Conservation (phyloP, 164 flowering plant species). For the Litsea cubeba region DNA sequence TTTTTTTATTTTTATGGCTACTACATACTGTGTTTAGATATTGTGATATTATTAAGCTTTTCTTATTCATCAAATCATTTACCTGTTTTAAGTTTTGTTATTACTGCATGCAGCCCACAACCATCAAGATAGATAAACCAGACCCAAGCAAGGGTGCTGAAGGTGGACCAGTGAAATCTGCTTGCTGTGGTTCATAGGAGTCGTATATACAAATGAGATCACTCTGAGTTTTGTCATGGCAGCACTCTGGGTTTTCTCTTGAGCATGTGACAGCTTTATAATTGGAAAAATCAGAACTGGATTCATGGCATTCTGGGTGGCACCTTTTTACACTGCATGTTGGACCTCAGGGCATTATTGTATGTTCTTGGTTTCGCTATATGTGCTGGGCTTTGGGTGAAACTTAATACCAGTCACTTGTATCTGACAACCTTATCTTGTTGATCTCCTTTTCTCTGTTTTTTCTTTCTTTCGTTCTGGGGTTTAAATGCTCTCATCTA, state of each 20-base stretch:
- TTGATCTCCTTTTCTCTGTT: neutral
- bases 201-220: neutral
- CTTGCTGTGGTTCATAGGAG: conserved; percentile 39
- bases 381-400: neutral
- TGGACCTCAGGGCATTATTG: neutral
- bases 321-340: conserved; percentile 9
- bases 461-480: neutral
- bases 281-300: conserved; percentile 5
- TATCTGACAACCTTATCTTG: neutral
- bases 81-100: neutral
- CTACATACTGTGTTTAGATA: no score
- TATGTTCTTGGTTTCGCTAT: neutral
- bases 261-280: neutral
- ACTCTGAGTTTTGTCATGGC: conserved; percentile 1
- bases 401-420: neutral
- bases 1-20: no score
- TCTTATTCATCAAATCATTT: neutral
- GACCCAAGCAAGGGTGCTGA: conserved; percentile 29
- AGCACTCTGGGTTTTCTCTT: neutral
- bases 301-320: conserved; percentile 3
- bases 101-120: conserved; percentile 31
- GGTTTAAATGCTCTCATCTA: neutral
- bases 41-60: neutral
- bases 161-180: conserved; percentile 36
- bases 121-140: conserved; percentile 45